These are phyloP conservation scores for Patellifolia procumbens DNA, from an alignment of 179 eudicot genomes.

Conservation along the genomic window DNA sequence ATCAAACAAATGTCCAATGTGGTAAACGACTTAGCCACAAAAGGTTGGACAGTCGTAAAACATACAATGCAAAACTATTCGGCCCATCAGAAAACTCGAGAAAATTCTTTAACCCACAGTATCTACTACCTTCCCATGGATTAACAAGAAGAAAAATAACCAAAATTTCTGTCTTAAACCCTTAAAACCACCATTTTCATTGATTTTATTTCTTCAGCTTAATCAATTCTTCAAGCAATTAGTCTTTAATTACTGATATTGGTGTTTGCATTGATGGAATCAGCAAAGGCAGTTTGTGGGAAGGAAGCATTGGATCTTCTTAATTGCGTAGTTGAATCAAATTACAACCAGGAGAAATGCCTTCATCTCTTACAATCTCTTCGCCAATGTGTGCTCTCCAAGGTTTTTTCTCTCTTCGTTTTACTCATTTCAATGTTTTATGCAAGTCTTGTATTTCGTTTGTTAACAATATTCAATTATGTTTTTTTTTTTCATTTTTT, in stretches of 20 bases:
- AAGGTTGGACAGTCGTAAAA: too few relatives aligned
- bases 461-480: background rate
- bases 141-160: too few relatives aligned
- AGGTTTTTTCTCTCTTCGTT: slow-evolving; percentile 34
- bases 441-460: background rate
- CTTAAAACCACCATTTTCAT: too few relatives aligned
- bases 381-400: slow-evolving; percentile 66
- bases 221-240: background rate
- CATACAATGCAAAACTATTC: too few relatives aligned
- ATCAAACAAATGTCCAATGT: too few relatives aligned
- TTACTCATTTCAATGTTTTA: background rate
- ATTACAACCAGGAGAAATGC: slow-evolving; percentile 74
- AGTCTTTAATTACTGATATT: too few relatives aligned
- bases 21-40: too few relatives aligned
- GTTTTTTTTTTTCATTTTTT: background rate
- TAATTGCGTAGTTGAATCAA: slow-evolving; percentile 64
- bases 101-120: too few relatives aligned
- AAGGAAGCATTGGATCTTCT: slow-evolving; percentile 78
- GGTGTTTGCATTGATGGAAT: slow-evolving; percentile 19
- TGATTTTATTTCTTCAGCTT: background rate
- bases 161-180: too few relatives aligned
- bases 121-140: too few relatives aligned
- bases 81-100: too few relatives aligned
- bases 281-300: slow-evolving; percentile 49
- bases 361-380: slow-evolving; percentile 56